Evolutionary conservation across 2,329 filamentous ascomycete species (phyloP).

Genomic region (Berkeleyomyces rouxiae): DNA sequence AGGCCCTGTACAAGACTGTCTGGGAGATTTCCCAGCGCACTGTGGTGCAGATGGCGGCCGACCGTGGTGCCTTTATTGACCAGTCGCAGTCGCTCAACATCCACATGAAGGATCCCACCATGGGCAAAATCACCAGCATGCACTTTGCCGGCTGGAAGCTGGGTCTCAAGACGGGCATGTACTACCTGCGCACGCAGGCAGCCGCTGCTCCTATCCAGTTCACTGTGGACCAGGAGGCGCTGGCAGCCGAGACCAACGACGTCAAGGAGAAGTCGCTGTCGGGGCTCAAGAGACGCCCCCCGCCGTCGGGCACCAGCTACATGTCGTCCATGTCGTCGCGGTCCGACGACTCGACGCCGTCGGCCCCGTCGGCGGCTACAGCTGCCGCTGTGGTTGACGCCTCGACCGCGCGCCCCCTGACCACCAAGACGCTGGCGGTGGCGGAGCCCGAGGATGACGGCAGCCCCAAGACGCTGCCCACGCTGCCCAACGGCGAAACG

Average conservation of each 20-base stretch:
- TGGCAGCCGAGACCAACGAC: conserved; percentile 70
- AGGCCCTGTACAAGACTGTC: conserved; percentile 96
- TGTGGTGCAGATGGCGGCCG: conserved; percentile 94
- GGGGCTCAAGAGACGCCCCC: conserved; percentile 52
- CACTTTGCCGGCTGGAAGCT: conserved; percentile 99
- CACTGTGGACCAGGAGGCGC: conserved; percentile 91
- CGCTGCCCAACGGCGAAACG: conserved; percentile 48
- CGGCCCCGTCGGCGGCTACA: conserved; percentile 27
- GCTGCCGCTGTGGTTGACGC: conserved; percentile 23
- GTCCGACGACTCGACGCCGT: conserved; percentile 45
- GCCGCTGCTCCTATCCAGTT: conserved; percentile 96
- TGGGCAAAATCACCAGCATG: conserved; percentile 99
- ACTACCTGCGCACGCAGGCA: conserved; percentile 96
- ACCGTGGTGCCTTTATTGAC: conserved; percentile 96
- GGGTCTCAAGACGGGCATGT: conserved; percentile 99
- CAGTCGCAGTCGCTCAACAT: conserved; percentile 99
- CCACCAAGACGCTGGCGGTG: conserved; percentile 53
- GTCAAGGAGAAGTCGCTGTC: conserved; percentile 37
- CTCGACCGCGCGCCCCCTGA: conserved; percentile 43
- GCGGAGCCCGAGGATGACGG: conserved; percentile 47
- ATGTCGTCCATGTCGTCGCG: conserved; percentile 43
- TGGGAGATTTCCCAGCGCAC: conserved; percentile 97
- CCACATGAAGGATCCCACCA: conserved; percentile 96
- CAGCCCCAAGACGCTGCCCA: conserved; percentile 61
- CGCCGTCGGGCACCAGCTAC: conserved; percentile 35